Conservation (phyloP, 2,329 filamentous ascomycete species). For the Aspergillus pseudotamarii region DNA sequence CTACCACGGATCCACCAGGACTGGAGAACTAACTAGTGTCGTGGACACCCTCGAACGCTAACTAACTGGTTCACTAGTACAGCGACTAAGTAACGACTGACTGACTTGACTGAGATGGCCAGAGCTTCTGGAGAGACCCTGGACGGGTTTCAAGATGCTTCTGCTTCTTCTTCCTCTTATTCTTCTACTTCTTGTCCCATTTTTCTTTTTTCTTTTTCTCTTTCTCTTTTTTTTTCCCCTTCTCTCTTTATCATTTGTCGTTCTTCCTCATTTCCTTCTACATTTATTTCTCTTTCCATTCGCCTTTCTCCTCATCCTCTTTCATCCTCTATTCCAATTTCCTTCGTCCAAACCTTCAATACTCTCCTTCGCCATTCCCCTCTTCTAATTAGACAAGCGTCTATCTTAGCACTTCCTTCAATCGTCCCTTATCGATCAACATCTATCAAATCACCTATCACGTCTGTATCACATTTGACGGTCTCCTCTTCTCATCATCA, state of each 20-base stretch:
- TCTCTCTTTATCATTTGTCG: slow-evolving; percentile 1
- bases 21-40: slow-evolving; percentile 4
- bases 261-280: neutral
- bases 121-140: slow-evolving; percentile 29
- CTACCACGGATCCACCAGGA: slow-evolving; percentile 4
- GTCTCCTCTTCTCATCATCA: neutral
- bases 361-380: neutral
- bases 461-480: neutral
- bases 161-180: slow-evolving; percentile 13
- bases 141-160: slow-evolving; percentile 29
- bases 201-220: neutral
- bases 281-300: slow-evolving; percentile 1
- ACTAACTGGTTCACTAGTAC: slow-evolving; percentile 4
- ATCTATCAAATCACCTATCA: neutral
- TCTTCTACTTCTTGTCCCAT: slow-evolving; percentile 14
- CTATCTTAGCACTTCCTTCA: neutral
- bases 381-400: neutral
- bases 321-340: neutral
- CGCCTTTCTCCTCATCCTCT: neutral
- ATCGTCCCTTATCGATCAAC: neutral
- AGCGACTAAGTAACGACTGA: slow-evolving; percentile 7
- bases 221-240: slow-evolving; percentile 1
- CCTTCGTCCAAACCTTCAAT: neutral
- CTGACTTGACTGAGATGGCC: slow-evolving; percentile 18
- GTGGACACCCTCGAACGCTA: slow-evolving; percentile 7